Conservation (phyloP, 2,329 filamentous ascomycete genomes). For the Fusarium sp. region DNA sequence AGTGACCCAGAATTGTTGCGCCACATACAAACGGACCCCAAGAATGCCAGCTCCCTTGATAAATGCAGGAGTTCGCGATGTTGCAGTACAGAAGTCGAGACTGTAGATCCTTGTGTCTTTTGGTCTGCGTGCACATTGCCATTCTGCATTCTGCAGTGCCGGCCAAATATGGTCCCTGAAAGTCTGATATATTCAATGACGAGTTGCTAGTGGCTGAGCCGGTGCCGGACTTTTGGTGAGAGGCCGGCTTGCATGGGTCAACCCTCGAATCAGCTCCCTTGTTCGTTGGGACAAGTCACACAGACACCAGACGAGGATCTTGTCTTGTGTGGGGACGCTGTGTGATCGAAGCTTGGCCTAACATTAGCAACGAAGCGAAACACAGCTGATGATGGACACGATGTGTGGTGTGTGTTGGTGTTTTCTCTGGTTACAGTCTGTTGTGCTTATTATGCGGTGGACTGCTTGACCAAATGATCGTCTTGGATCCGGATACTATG, state of each 20-base stretch:
- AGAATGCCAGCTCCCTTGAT: conserved; percentile 27
- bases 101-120: background rate
- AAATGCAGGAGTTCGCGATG: conserved; percentile 9
- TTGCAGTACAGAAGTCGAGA: conserved; percentile 3
- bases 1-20: conserved; percentile 6
- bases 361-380: conserved; percentile 21
- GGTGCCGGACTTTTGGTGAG: conserved; percentile 20
- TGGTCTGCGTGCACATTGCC: background rate
- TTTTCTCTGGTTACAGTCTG: conserved; percentile 1
- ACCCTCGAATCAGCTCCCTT: conserved; percentile 28
- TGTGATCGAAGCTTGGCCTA: conserved; percentile 35
- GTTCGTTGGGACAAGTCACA: conserved; percentile 31
- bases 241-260: conserved; percentile 21
- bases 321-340: conserved; percentile 29
- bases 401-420: background rate
- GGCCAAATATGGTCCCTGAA: conserved; percentile 13
- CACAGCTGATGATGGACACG: conserved; percentile 13
- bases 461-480: background rate
- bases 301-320: conserved; percentile 27
- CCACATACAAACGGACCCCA: conserved; percentile 13
- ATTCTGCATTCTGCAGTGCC: conserved; percentile 3
- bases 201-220: conserved; percentile 31
- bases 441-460: background rate
- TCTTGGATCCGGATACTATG: background rate
- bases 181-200: conserved; percentile 28